Percentiles rank a stretch among this genome's conserved stretches.
These are phyloP conservation scores for Cenchrus fungigraminus DNA, from an alignment of 176 grass and related monocot genomes.

Conservation along the genomic window DNA sequence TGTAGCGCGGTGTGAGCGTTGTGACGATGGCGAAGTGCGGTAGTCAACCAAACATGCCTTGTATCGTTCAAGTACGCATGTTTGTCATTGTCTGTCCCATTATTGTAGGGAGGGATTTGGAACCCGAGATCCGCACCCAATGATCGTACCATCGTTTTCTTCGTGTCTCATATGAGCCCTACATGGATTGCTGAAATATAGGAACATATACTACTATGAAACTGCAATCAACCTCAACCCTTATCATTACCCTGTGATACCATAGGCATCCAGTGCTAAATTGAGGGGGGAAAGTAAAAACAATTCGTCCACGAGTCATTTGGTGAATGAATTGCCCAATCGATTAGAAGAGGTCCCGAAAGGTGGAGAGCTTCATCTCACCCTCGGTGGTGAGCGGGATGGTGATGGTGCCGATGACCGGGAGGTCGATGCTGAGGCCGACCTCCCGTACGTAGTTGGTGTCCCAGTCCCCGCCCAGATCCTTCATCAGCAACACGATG, in stretches of 20 bases:
- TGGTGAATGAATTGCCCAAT: not conserved
- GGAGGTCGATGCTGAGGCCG: conserved; percentile 74
- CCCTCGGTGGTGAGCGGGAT: conserved; percentile 67
- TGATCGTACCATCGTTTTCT: not conserved
- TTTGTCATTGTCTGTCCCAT: too few relatives aligned
- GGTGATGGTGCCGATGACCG: conserved; percentile 76
- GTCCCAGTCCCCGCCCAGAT: conserved; percentile 82
- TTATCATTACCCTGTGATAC: not conserved
- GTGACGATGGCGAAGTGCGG: too few relatives aligned
- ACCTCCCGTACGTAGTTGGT: conserved; percentile 76
- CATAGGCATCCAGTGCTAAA: not conserved
- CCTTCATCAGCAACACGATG: conserved; percentile 65
- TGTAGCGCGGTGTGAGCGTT: too few relatives aligned
- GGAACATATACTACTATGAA: not conserved
- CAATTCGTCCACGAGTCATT: not conserved
- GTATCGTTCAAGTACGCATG: too few relatives aligned
- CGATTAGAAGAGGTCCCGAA: conserved; percentile 63
- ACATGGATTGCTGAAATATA: not conserved
- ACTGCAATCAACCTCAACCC: not conserved
- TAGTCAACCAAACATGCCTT: too few relatives aligned
- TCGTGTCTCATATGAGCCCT: not conserved
- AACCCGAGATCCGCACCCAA: not conserved
- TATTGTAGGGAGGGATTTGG: not conserved
- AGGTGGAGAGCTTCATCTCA: conserved; percentile 85
- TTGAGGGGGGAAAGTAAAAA: not conserved